Evolutionary conservation across 2,329 filamentous ascomycete genomes (phyloP), one percentile per base, ranked within the genome.

Genomic region (Onygena corvina): DNA sequence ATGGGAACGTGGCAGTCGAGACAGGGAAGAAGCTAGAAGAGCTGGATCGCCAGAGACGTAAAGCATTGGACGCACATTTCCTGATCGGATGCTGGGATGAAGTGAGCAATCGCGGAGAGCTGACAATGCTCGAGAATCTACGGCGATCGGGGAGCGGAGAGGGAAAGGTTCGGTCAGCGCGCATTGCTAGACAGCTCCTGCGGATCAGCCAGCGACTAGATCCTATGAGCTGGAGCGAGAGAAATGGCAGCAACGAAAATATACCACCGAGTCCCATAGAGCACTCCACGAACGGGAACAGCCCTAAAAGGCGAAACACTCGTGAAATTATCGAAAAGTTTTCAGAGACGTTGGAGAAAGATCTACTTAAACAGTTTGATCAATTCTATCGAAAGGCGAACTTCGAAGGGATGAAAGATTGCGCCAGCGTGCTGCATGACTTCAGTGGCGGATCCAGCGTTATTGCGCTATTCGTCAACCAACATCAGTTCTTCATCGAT

Each of bases 401-500:
- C 67, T 95, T 94, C 61, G 87, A 95, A 57, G 89, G 93, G 60
- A 98, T 98, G 93, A 83, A 86, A 70, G 92, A 96, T 64, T 98
- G 92, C 64, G 86, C 93, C 49, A 86, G 86, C 60, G 92, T 95
- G 35, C 73, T 98, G 54, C 78, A 92, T 63, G 92, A 96, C 67
- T 98, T 98, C 74, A 94, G 90, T 64, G 88, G 92, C 47, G 92
- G 92, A 47, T 81, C 87, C 50, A 96, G 89, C 63, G 92, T 96
- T 52, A 94, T 95, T 66, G 90, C 86, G 11, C 76, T 90, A 8
- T 98, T 96, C 65, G 90, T 98, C 61, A 98, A 98, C 63, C 92
- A 98, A 65, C 93, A 98, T 68, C 88, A 94, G 61, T 98, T 98
- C 75, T 98, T 98, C 69, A 95, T 98, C 61, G 92, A 96, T 63